These are phyloP conservation scores for Hordeum vulgare DNA, from an alignment of 176 grass and related monocot species.

Conservation along the genomic window MorexV3_pseudomolecules_assembly NC_058519.1:591324353-591324852, in stretches of 20 bases:
- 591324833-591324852: conserved; percentile 81
- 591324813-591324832: conserved; percentile 56
- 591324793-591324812: conserved; percentile 57
- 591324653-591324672: not conserved
- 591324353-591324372: not conserved
- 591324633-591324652: not conserved
- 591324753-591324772: not conserved
- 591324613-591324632: not conserved
- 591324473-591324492: not conserved
- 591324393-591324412: too few relatives aligned
- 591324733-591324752: not conserved
- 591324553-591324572: not conserved
- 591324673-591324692: not conserved
- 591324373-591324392: not conserved
- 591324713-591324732: not conserved
- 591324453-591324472: conserved; percentile 9
- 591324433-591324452: not conserved
- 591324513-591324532: conserved; percentile 10
- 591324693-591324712: not conserved
- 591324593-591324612: not conserved
- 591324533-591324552: conserved; percentile 15
- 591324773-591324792: not conserved
- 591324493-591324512: conserved; percentile 10
- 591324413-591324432: not conserved
- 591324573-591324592: not conserved